These are phyloP conservation scores for Corylus americana DNA, from an alignment of 306 rosid species.

Conservation along the genomic window DNA sequence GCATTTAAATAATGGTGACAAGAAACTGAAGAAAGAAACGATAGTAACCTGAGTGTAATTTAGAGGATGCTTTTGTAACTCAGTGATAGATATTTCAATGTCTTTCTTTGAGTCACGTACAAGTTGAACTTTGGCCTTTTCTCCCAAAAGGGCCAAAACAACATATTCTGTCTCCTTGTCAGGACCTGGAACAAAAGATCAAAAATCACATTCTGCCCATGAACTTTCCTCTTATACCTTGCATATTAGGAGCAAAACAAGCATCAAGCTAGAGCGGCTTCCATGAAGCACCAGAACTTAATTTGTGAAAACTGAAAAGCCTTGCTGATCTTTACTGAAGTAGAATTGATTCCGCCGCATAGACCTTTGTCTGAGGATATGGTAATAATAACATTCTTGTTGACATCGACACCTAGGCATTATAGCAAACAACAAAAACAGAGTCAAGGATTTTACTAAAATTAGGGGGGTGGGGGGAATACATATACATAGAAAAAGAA, in stretches of 20 bases:
- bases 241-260: too few species aligned
- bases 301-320: slow-evolving; percentile 41
- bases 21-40: slow-evolving; percentile 16
- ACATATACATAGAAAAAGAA: not conserved
- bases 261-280: not conserved
- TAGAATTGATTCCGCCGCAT: slow-evolving; percentile 97
- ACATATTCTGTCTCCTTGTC: slow-evolving; percentile 78
- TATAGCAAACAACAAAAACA: slow-evolving; percentile 25
- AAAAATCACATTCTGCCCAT: too few species aligned
- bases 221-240: too few species aligned
- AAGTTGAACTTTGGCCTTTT: slow-evolving; percentile 90
- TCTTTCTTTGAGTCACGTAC: slow-evolving; percentile 81
- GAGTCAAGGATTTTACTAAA: too few species aligned
- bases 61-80: slow-evolving; percentile 88
- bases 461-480: too few species aligned
- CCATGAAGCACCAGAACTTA: slow-evolving; percentile 68
- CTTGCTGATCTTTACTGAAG: slow-evolving; percentile 94
- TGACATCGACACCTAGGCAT: slow-evolving; percentile 60
- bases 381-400: slow-evolving; percentile 79
- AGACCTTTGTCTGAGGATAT: slow-evolving; percentile 97
- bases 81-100: slow-evolving; percentile 60
- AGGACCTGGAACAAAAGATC: slow-evolving; percentile 53
- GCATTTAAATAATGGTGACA: not conserved
- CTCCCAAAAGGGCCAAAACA: slow-evolving; percentile 56
- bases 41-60: slow-evolving; percentile 72